phyloP scores from a whole-genome alignment of 2,329 filamentous ascomycete species.

The Diaporthe caulivora region DNA sequence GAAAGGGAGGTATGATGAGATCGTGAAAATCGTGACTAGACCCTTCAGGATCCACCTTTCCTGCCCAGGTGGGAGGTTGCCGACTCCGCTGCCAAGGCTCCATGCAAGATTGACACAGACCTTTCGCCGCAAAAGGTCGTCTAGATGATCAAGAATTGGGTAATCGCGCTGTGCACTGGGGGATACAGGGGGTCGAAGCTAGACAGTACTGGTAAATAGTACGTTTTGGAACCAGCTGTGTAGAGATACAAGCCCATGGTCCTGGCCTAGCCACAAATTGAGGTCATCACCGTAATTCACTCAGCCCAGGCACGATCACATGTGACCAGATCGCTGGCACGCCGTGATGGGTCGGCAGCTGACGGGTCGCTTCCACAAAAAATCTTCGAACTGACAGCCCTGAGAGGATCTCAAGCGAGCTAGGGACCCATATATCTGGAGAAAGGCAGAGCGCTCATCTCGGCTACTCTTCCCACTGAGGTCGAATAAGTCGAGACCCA shows the following conservation, averaged over 20 bases:
- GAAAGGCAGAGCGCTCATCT: not conserved
- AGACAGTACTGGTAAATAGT: too few species aligned
- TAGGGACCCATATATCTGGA: constrained; percentile 2
- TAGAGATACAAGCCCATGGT: not conserved
- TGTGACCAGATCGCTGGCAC: not conserved
- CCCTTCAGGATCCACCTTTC: not conserved
- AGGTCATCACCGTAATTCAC: not conserved
- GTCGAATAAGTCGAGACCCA: constrained; percentile 26
- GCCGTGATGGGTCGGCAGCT: constrained; percentile 15
- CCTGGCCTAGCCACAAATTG: not conserved
- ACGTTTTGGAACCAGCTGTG: not conserved
- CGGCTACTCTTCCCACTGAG: constrained; percentile 7
- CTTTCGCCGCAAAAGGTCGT: not conserved
- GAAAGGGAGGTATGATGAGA: not conserved
- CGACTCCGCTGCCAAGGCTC: constrained; percentile 17
- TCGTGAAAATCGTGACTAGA: not conserved
- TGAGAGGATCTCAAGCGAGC: not conserved
- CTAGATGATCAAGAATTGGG: too few species aligned
- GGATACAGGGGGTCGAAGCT: too few species aligned
- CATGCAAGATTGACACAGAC: constrained; percentile 21
- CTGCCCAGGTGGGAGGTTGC: not conserved
- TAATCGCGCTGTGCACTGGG: not conserved
- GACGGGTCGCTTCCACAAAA: constrained; percentile 18
- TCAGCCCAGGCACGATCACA: not conserved
- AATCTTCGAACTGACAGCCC: not conserved